Conservation (phyloP, 2,329 filamentous ascomycete species). For the Talaromyces sp. region DNA sequence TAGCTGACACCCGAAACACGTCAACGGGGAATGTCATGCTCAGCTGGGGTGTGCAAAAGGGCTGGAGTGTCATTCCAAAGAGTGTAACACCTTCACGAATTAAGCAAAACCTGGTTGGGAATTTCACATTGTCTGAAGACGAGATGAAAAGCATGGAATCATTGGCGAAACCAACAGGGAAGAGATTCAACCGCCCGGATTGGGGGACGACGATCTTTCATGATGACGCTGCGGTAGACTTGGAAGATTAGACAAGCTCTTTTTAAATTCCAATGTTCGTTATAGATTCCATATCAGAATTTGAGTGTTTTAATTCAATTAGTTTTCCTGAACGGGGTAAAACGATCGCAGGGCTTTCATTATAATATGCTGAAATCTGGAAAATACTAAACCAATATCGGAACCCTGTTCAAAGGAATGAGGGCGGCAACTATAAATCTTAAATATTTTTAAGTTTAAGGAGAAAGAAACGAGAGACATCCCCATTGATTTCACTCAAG, state of each 20-base stretch:
- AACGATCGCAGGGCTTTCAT: not conserved
- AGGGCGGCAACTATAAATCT: too few relatives aligned
- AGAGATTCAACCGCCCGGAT: conserved; percentile 18
- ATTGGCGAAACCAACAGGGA: conserved; percentile 11
- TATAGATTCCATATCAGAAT: too few relatives aligned
- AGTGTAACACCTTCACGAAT: conserved; percentile 40
- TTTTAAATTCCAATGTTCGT: too few relatives aligned
- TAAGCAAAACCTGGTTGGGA: conserved; percentile 41
- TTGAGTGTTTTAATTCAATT: not conserved
- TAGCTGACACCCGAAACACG: conserved; percentile 53
- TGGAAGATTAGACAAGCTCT: conserved; percentile 15
- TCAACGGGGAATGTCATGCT: conserved; percentile 54
- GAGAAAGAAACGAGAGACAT: not conserved
- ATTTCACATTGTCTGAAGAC: conserved; percentile 12
- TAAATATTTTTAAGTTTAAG: too few relatives aligned
- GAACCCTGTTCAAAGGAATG: too few relatives aligned
- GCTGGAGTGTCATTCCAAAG: conserved; percentile 48
- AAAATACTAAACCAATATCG: too few relatives aligned
- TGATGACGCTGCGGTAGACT: conserved; percentile 17
- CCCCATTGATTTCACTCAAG: not conserved
- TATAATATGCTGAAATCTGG: too few relatives aligned
- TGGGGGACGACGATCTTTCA: conserved; percentile 19
- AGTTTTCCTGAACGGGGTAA: not conserved
- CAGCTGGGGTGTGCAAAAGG: conserved; percentile 44
- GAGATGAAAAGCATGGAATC: conserved; percentile 13